Conservation (phyloP, 1,284 basidiomycete genomes). For the Schizophyllum commune region DNA sequence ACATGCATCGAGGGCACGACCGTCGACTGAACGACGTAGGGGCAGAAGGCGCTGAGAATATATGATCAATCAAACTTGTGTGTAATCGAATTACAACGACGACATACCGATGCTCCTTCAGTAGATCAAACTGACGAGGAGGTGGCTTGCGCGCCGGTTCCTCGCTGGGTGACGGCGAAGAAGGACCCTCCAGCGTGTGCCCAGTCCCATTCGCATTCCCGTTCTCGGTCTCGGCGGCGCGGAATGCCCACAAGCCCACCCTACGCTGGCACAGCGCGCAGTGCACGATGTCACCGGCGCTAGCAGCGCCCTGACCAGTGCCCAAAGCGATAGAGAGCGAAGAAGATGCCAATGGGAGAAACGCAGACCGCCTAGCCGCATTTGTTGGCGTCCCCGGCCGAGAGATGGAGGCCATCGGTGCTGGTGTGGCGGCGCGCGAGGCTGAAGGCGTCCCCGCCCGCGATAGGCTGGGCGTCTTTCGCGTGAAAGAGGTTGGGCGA, state of each 20-base stretch:
- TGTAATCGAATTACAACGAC: too few species aligned
- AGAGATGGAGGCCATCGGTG: conserved; percentile 16
- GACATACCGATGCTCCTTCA: conserved; percentile 54
- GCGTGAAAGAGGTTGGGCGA: conserved; percentile 6
- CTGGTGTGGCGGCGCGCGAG: conserved; percentile 32
- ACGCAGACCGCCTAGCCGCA: neutral
- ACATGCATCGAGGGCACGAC: conserved; percentile 43
- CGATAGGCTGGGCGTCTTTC: neutral
- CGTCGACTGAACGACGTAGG: conserved; percentile 68
- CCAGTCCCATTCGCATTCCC: neutral
- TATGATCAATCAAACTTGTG: neutral
- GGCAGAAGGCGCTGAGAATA: conserved; percentile 55
- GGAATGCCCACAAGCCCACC: conserved; percentile 70
- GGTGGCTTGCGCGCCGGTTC: conserved; percentile 5
- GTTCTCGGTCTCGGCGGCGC: neutral
- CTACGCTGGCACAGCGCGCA: conserved; percentile 68
- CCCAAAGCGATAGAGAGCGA: conserved; percentile 9
- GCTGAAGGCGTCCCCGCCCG: conserved; percentile 3
- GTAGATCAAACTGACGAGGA: conserved; percentile 51
- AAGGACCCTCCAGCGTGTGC: conserved; percentile 1
- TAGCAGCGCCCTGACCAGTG: conserved; percentile 30
- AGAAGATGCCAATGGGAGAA: conserved; percentile 9
- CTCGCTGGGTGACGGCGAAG: conserved; percentile 16
- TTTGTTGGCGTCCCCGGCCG: neutral
- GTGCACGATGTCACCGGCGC: conserved; percentile 36